Conservation (phyloP, 768 basidiomycete genomes). For the Lentinula sp. region DNA sequence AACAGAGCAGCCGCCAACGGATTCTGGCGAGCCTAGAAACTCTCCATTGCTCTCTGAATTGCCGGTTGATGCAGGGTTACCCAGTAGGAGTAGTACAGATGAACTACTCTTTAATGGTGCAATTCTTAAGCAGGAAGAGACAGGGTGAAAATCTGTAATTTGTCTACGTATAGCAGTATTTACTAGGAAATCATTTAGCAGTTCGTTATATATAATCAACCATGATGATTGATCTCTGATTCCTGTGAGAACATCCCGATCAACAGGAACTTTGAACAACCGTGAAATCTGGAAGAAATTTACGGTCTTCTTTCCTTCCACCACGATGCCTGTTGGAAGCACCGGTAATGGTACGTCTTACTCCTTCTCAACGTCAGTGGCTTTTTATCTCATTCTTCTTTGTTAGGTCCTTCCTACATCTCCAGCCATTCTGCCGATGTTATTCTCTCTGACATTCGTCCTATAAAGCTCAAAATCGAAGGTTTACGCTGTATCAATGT, state of each 20-base stretch:
- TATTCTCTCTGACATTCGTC: constrained; percentile 87
- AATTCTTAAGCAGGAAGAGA: neutral
- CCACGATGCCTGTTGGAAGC: constrained; percentile 6
- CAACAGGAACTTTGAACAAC: neutral
- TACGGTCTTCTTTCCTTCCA: neutral
- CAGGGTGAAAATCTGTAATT: neutral
- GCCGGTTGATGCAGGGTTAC: neutral
- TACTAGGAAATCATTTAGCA: neutral
- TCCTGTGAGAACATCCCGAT: neutral
- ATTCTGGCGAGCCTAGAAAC: neutral
- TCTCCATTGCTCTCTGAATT: neutral
- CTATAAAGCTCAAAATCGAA: constrained; percentile 77
- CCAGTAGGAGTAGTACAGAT: neutral
- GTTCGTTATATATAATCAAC: neutral
- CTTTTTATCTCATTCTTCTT: constrained; percentile 6
- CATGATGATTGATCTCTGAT: neutral
- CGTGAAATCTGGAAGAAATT: neutral
- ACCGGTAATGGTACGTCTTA: constrained; percentile 29
- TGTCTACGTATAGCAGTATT: neutral
- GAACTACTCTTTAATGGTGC: neutral
- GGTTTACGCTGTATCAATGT: constrained; percentile 78
- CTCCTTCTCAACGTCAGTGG: neutral
- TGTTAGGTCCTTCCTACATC: constrained; percentile 67
- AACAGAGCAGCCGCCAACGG: neutral
- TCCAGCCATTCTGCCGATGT: constrained; percentile 82